phyloP scores from a whole-genome alignment of 306 rosid species.

The Castanea mollissima region DNA sequence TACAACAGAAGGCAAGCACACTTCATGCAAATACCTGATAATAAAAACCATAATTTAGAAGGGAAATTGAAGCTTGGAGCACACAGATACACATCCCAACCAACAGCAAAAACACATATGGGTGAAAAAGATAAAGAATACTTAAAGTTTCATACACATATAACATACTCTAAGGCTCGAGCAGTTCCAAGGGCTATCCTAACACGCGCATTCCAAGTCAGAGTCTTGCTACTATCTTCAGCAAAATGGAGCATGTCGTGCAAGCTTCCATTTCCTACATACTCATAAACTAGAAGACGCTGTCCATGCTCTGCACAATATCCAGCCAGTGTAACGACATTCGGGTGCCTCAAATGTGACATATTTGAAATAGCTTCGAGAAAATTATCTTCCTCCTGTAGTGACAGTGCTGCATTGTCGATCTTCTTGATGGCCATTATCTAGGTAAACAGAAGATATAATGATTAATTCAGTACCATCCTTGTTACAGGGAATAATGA shows the following conservation, averaged over 20 bases:
- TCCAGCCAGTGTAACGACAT: conserved; percentile 83
- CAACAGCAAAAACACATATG: neutral
- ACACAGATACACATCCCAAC: conserved; percentile 2
- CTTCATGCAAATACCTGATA: conserved; percentile 96
- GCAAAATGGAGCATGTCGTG: conserved; percentile 91
- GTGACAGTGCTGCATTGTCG: conserved; percentile 91
- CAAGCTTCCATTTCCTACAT: conserved; percentile 72
- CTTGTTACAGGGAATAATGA: too few relatives aligned
- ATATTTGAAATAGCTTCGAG: conserved; percentile 89
- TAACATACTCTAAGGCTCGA: conserved; percentile 92
- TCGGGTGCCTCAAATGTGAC: conserved; percentile 91
- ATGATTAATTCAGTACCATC: conserved; percentile 8
- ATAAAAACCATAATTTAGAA: conserved; percentile 18
- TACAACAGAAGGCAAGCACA: conserved; percentile 90
- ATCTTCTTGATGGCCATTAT: conserved; percentile 89
- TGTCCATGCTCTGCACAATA: conserved; percentile 94
- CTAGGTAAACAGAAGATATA: conserved; percentile 29
- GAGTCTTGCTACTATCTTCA: conserved; percentile 68
- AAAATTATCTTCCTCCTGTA: conserved; percentile 95
- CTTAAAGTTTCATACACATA: conserved; percentile 12
- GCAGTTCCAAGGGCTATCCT: conserved; percentile 97
- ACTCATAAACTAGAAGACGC: conserved; percentile 88
- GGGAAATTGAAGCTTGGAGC: conserved; percentile 2
- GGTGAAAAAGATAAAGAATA: conserved; percentile 6
- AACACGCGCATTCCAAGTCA: conserved; percentile 97